phyloP scores from a whole-genome alignment of 345 rosid genomes.

The Acer saccharum region DNA sequence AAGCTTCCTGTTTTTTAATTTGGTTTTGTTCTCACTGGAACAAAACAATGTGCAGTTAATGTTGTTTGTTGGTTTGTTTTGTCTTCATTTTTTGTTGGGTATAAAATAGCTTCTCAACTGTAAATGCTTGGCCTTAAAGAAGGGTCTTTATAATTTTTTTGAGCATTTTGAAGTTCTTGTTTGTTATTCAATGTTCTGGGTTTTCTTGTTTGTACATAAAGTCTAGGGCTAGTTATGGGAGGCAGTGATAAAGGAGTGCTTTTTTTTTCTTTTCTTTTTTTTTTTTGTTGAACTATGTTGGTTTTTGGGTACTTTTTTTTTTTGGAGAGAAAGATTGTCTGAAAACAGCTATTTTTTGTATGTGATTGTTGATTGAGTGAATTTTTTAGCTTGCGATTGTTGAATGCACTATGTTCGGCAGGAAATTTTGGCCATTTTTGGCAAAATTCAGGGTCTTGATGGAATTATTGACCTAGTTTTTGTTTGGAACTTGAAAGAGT shows the following conservation, averaged over 20 bases:
- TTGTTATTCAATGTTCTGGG: neutral
- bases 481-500: neutral
- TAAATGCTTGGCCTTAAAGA: slow-evolving; percentile 3
- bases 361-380: neutral
- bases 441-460: neutral
- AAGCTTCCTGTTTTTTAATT: no score
- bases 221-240: neutral
- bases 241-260: neutral
- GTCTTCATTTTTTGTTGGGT: neutral
- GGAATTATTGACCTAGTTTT: neutral
- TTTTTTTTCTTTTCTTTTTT: neutral
- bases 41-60: neutral
- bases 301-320: neutral
- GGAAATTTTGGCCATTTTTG: neutral
- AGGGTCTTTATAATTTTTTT: neutral
- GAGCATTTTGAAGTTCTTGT: neutral
- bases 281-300: neutral
- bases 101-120: neutral
- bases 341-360: neutral
- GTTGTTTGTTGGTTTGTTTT: slow-evolving; percentile 3
- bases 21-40: neutral
- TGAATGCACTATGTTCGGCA: neutral
- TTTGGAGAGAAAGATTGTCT: neutral
- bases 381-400: neutral
- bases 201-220: neutral